Base-by-base conservation (phyloP, 768 basidiomycete genomes). In the Nevesoporus exiguus region DNA sequence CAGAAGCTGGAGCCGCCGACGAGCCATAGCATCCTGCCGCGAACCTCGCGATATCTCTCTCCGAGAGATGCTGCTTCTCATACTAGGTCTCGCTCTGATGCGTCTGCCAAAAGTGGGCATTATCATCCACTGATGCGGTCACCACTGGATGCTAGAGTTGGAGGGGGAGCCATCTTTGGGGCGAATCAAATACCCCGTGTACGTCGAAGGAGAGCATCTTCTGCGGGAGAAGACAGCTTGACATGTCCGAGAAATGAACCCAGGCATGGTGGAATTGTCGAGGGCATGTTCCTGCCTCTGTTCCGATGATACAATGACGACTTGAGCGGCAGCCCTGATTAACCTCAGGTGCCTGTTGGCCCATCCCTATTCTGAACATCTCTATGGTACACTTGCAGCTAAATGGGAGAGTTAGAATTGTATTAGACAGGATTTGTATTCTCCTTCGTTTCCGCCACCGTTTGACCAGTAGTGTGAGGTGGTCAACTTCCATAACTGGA, bases 1-100 rank as follows among this genome's bases (percentile, higher is more conserved):
- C 82, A 82, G 62, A 85, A 80, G 65, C 55, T 85, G 56, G 77
- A 81, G 56, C 77, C 80, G 1, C 77, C 80, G 2, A 51, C 55
- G 47, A 58, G 27, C 17, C 55, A 27, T 10, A 13, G 17, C 29
- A n/a, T 46, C n/a, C 11, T 33, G 30, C 40, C 56, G 22, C 64
- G 27, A 31, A 22, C 24, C 9, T 46, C 57, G 10, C 42, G 19
- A 33, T 33, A 46, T 41, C 47, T 56, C 36, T 54, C 42, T 43
- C 37, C 39, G 45, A 37, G 33, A 40, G 46, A 49, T 14, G 27
- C 34, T 52, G 29, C 54, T 13, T 36, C 52, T 7, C 65, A 64
- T 22, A 36, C 44, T 6, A 64, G 66, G 39, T 66, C 66, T 39
- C 63, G 33, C 31, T 64, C 62, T 30, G 64, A 68, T 51, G 61